Percentiles rank a stretch among this genome's conserved stretches.
phyloP scores from a whole-genome alignment of 805 yeast species.

The Komagataella populi region DNA sequence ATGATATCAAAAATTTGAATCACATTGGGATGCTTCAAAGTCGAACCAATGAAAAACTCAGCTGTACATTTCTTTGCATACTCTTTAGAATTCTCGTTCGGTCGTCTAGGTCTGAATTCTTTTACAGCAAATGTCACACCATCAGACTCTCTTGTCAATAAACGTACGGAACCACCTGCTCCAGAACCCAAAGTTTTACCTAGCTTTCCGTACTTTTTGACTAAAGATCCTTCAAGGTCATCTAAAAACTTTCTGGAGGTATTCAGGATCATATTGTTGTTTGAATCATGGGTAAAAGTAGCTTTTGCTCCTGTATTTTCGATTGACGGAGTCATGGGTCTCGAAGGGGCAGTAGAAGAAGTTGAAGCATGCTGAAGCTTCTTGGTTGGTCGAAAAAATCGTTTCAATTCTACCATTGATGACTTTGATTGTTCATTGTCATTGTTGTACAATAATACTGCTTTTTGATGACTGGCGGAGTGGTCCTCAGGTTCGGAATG shows the following conservation, averaged over 20 bases:
- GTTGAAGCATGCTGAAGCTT: conserved; percentile 6
- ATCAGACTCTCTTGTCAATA: conserved; percentile 55
- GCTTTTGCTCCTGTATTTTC: conserved; percentile 14
- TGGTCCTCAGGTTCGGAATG: conserved; percentile 13
- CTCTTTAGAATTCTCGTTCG: conserved; percentile 59
- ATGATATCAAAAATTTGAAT: conserved; percentile 69
- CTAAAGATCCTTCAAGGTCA: conserved; percentile 38
- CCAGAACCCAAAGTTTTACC: conserved; percentile 75
- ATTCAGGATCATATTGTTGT: conserved; percentile 24
- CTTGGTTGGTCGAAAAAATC: conserved; percentile 52
- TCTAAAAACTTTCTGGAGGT: conserved; percentile 24
- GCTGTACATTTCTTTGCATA: conserved; percentile 81
- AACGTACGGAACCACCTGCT: conserved; percentile 79
- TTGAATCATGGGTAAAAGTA: conserved; percentile 23
- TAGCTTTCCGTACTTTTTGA: conserved; percentile 54
- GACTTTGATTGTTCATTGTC: conserved; percentile 1
- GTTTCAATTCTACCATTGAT: conserved; percentile 61
- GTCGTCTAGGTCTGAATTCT: conserved; percentile 62
- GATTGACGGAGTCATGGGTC: conserved; percentile 17
- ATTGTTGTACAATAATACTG: not conserved
- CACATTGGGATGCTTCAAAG: conserved; percentile 69
- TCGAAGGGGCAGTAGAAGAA: conserved; percentile 14
- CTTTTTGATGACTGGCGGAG: not conserved
- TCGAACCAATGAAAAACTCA: conserved; percentile 79
- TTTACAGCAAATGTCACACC: conserved; percentile 70